These are phyloP conservation scores for Calonectria fujianensis DNA, from an alignment of 2,329 filamentous ascomycete species.

Conservation along the genomic window DNA sequence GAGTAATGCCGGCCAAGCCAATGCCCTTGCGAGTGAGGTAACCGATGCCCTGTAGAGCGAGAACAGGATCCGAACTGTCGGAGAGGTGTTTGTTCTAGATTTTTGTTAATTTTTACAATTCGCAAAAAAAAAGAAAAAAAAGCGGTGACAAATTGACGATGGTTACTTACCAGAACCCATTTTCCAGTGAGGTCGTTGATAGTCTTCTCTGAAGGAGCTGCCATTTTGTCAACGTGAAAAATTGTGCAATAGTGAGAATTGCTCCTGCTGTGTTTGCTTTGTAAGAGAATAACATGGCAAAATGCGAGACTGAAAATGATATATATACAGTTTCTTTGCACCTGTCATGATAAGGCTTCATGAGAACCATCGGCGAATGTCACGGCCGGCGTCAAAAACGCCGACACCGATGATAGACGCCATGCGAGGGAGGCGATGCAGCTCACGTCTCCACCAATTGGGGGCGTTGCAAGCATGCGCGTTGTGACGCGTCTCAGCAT, in stretches of 20 bases:
- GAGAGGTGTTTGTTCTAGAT: constrained; percentile 84
- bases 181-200: constrained; percentile 80
- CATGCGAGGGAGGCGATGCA: neutral
- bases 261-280: neutral
- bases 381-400: neutral
- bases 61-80: constrained; percentile 79
- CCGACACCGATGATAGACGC: neutral
- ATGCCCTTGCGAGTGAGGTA: constrained; percentile 85
- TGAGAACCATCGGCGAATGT: neutral
- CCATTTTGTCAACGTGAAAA: constrained; percentile 71
- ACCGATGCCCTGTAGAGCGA: constrained; percentile 82
- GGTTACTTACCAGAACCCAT: constrained; percentile 78
- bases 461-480: neutral
- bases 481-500: neutral
- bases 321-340: neutral
- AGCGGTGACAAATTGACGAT: neutral
- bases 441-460: neutral
- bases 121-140: neutral
- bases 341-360: neutral
- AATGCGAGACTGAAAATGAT: neutral
- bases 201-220: constrained; percentile 80
- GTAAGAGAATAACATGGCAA: neutral
- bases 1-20: constrained; percentile 79
- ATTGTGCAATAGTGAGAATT: neutral
- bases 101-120: constrained; percentile 28